Evolutionary conservation across 2,329 filamentous ascomycete genomes (phyloP).

Genomic region (Pestalotiopsis sp.): DNA sequence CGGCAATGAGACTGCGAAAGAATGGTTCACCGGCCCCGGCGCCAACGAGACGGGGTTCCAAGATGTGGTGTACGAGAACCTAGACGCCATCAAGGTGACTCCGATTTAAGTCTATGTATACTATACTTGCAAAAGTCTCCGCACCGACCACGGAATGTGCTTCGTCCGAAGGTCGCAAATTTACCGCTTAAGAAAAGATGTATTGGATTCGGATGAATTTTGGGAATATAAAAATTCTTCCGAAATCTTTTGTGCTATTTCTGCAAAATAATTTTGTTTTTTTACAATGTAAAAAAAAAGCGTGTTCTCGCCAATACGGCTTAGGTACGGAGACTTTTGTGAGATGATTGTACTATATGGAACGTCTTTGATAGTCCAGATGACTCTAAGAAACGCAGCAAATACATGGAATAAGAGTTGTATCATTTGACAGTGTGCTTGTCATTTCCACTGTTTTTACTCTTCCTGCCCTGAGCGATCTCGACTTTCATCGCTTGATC

Average conservation of each 20-base stretch:
- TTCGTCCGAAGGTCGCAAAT: no score
- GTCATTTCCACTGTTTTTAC: not conserved
- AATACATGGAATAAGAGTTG: not conserved
- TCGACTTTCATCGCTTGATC: not conserved
- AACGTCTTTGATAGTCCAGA: not conserved
- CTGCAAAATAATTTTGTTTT: no score
- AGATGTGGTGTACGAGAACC: not conserved
- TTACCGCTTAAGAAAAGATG: no score
- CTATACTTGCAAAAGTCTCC: no score
- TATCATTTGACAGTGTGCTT: not conserved
- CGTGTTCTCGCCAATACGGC: no score
- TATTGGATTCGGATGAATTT: no score
- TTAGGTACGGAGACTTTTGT: no score
- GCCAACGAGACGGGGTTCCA: not conserved
- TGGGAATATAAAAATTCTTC: no score
- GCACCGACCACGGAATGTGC: no score
- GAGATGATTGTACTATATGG: conserved; percentile 17
- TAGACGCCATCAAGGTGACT: not conserved
- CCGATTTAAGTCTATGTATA: conserved; percentile 29
- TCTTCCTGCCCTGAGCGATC: not conserved
- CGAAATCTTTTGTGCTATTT: no score
- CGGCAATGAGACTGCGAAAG: not conserved
- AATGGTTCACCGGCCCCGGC: conserved; percentile 10
- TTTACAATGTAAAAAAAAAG: no score
- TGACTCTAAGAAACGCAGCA: no score